phyloP scores from a whole-genome alignment of 1,284 basidiomycete genomes.

The Trichosporon sp. region DNA sequence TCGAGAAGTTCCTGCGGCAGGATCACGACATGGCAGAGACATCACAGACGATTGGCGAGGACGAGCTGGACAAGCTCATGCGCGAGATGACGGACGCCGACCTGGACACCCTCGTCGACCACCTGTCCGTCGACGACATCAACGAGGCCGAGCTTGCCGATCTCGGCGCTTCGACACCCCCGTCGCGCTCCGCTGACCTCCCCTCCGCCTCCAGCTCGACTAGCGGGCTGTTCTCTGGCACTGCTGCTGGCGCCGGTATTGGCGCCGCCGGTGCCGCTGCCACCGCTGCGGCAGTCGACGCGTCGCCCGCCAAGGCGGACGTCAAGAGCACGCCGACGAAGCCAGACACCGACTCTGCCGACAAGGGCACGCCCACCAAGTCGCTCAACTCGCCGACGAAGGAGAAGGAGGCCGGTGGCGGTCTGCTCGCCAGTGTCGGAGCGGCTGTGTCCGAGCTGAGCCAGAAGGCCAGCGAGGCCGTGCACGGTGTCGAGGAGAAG shows the following conservation, averaged over 20 bases:
- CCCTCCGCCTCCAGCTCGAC: background rate
- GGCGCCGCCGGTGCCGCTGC: background rate
- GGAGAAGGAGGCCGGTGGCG: background rate
- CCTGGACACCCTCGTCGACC: conserved; percentile 38
- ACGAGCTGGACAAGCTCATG: conserved; percentile 46
- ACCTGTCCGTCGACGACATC: conserved; percentile 28
- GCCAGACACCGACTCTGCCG: no score
- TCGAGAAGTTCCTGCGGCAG: conserved; percentile 42
- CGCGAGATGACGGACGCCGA: conserved; percentile 42
- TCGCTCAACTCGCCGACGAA: background rate
- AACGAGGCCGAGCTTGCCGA: background rate
- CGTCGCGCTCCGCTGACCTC: background rate
- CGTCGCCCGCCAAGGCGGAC: background rate
- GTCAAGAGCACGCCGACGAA: background rate
- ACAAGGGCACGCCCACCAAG: background rate
- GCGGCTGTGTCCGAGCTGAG: background rate
- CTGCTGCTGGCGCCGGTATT: background rate
- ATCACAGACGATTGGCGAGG: conserved; percentile 35
- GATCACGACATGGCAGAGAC: conserved; percentile 31
- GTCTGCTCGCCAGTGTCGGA: background rate
- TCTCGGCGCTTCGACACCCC: background rate
- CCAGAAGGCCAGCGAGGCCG: background rate
- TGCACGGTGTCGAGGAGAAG: conserved; percentile 5
- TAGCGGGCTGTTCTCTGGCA: background rate
- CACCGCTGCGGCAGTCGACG: background rate